Evolutionary conservation across 2,329 filamentous ascomycete genomes (phyloP), one percentile per base, ranked within the genome.

Genomic region (Exophiala mesophila): DNA sequence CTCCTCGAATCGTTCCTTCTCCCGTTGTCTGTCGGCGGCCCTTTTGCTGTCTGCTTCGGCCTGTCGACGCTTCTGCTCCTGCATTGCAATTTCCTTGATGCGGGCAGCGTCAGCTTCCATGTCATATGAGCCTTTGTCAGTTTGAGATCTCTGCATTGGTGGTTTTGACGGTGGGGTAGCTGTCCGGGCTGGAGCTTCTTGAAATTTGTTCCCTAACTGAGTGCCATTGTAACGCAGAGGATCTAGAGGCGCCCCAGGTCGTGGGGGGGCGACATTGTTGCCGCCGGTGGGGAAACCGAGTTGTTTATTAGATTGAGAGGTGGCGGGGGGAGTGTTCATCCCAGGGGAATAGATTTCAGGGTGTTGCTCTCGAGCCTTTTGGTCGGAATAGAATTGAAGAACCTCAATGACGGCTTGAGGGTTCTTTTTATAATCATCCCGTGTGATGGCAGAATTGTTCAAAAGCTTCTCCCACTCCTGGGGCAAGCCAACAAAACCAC

Each of bases 341-440:
- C 65, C 69, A 35, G 62, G 62, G 2, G 74, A 79, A 54, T 78
- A 83, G 52, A 72, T 71, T 53, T 77, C 72, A 4, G 78, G 77
- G 47, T 82, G 74, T 41, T 82, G 75, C 41, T 78, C 72, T 39
- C 78, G 74, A 64, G 79, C 80, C 53, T 78, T 77, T 35, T 82
- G 80, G 60, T 83, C 79, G 3, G 77, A 81, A 61, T 83, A 83
- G 58, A 84, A 84, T 52, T 82, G 77, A 17, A 84, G 65, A 9
- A 82, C 80, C 60, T 84, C 80, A 37, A 81, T 73, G 18, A 71
- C 78, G 45, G 80, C 88, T 69, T 90, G 84, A 4, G 92, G 92
- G 59, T 98, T 96, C 60, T 92, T 89, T 67, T 94, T 88, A 66
- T 97, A 97, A 63, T 98, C 92, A 59, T 98, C 92, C 67, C 96